Percentiles rank a stretch among this genome's conserved stretches.
Conservation (phyloP, 768 basidiomycete species). For the Podaxis carcinomalis region DNA sequence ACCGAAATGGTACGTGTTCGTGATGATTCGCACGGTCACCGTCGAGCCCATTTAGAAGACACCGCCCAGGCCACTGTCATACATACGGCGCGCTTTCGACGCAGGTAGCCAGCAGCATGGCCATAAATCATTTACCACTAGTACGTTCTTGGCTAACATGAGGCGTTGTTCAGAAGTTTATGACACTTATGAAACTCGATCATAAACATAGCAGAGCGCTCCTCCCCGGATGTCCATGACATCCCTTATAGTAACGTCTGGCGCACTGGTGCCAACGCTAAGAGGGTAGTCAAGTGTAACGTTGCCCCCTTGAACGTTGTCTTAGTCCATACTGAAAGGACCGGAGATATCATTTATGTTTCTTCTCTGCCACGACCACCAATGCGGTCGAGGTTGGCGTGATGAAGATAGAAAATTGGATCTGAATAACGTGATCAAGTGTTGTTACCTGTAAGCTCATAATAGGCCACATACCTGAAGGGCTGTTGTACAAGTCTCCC, state of each 20-base stretch:
- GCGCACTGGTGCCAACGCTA: slow-evolving; percentile 17
- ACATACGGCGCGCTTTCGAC: too few relatives aligned
- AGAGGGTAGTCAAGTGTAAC: slow-evolving; percentile 20
- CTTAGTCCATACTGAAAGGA: slow-evolving; percentile 17
- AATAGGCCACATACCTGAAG: background rate
- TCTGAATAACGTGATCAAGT: background rate
- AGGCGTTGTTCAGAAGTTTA: too few relatives aligned
- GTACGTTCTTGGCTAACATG: too few relatives aligned
- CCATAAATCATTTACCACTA: too few relatives aligned
- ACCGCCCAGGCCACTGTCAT: too few relatives aligned
- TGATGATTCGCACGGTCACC: too few relatives aligned
- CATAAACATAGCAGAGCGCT: background rate
- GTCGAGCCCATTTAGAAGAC: too few relatives aligned
- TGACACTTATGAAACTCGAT: background rate
- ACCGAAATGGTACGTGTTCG: too few relatives aligned
- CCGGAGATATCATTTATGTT: slow-evolving; percentile 18
- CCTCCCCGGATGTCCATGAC: background rate
- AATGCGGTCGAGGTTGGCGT: background rate
- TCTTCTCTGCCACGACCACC: background rate
- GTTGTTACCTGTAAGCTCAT: background rate
- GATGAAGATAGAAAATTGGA: background rate
- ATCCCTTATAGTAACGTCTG: background rate
- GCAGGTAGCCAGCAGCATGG: too few relatives aligned
- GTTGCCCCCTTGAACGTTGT: slow-evolving; percentile 17
- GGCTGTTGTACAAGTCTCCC: background rate